Evolutionary conservation across 2,329 filamentous ascomycete species (phyloP).

Genomic region (Pseudocercospora macadamiae): DNA sequence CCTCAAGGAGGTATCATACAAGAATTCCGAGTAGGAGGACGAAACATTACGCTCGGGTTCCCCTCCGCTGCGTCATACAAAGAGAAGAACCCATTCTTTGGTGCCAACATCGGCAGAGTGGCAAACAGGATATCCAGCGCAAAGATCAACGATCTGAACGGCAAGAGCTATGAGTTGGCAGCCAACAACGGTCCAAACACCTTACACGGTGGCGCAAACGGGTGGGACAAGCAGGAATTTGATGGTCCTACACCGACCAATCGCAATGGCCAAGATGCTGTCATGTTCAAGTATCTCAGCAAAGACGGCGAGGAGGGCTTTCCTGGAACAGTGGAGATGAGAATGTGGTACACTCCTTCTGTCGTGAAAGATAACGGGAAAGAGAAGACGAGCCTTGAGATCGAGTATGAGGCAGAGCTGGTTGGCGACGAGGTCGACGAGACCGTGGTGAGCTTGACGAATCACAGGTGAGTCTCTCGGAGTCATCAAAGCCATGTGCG

Average conservation of each 20-base stretch:
- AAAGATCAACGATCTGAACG: conserved; percentile 72
- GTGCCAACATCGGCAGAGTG: conserved; percentile 85
- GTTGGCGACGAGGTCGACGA: conserved; percentile 75
- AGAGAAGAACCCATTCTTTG: conserved; percentile 80
- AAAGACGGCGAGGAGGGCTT: conserved; percentile 86
- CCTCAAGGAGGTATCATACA: conserved; percentile 80
- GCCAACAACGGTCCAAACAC: conserved; percentile 79
- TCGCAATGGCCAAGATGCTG: conserved; percentile 51
- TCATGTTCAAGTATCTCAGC: conserved; percentile 61
- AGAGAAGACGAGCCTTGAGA: conserved; percentile 71
- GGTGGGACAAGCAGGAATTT: conserved; percentile 83
- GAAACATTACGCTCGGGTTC: conserved; percentile 90
- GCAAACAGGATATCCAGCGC: conserved; percentile 80
- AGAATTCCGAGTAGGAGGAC: conserved; percentile 73
- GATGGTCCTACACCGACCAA: conserved; percentile 66
- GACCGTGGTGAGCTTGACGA: conserved; percentile 90
- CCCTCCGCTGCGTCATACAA: conserved; percentile 74
- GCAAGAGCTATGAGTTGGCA: conserved; percentile 67
- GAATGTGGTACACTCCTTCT: conserved; percentile 76
- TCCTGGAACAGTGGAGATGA: conserved; percentile 79
- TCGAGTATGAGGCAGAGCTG: conserved; percentile 88
- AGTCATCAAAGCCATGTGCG: neutral
- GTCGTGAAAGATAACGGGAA: conserved; percentile 64
- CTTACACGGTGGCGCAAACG: conserved; percentile 57
- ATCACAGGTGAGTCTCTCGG: conserved; percentile 70